Evolutionary conservation across 805 yeast species (phyloP), one percentile per base, ranked within the genome.

Genomic region (Cyberlindnera samutprakarnensis): DNA sequence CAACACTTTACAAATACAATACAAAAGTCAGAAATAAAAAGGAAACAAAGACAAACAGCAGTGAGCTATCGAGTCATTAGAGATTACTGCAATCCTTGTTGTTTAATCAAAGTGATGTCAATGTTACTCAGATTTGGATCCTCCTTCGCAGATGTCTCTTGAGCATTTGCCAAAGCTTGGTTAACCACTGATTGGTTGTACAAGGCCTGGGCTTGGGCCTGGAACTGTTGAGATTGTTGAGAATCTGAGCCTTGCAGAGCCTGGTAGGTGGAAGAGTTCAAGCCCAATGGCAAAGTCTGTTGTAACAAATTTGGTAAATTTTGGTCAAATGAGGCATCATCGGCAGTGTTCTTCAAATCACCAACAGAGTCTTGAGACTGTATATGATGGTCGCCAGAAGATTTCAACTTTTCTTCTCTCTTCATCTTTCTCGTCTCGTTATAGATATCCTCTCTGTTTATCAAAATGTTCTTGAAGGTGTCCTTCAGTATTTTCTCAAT

Each of bases 391-490:
- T 14, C 39, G 19, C 13, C 16, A 10, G 29, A 35, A 12, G 35
- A 31, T 23, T 44, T 51, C 20, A 36, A 25, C 32, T 44, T 49
- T 29, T 51, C 56, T 31, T 51, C 56, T 29, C 56, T 43, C 28
- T 51, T 51, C 56, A 51, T 51, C 43, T 51, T 51, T 49, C 56
- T 47, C 1, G 56, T 51, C 39, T 51, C 56, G 33, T 51, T 51
- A 31, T 51, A 51, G 25, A 51, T 51, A 22, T 51, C 56, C 32
- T 51, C 56, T 35, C 56, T 46, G 31, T 51, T 51, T 39, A 51
- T 51, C 27, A 46, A 22, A 14, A 51, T 51, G 22, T 38, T 46
- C 36, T 45, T 43, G 33, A 49, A 51, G 25, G 32, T 45, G 10
- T 40, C 38, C 32, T 51, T 51, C 25, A 51, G 28, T 7, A 45